phyloP scores from a whole-genome alignment of 441 rosid species.

The Macaranga tanarius region DNA sequence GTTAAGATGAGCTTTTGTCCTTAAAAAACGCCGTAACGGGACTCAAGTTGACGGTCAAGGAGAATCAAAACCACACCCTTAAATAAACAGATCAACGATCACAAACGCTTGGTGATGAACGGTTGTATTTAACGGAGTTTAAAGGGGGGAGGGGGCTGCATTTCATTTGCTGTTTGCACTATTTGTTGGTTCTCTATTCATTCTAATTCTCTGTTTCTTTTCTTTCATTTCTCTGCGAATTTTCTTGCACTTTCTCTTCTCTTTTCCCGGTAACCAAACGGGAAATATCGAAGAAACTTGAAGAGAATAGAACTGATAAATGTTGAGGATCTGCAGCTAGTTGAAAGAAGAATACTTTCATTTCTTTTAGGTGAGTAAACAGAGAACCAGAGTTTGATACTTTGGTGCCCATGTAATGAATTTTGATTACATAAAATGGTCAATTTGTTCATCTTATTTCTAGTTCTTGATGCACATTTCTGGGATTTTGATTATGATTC shows the following conservation, averaged over 20 bases:
- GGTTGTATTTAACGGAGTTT: conserved; percentile 27
- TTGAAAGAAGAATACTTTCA: conserved; percentile 11
- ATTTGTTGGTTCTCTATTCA: conserved; percentile 17
- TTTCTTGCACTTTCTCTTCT: conserved; percentile 34
- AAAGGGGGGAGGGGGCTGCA: conserved; percentile 20
- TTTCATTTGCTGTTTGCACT: conserved; percentile 30
- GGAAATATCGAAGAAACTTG: conserved; percentile 1
- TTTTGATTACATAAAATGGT: conserved; percentile 1
- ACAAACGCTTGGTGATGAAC: conserved; percentile 14
- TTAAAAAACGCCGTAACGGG: conserved; percentile 23
- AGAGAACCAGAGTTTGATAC: conserved; percentile 10
- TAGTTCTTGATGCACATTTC: conserved; percentile 21
- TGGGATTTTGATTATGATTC: conserved; percentile 10
- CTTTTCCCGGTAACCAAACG: conserved; percentile 38
- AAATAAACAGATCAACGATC: conserved; percentile 32
- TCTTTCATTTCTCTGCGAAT: conserved; percentile 33
- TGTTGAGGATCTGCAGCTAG: conserved; percentile 35
- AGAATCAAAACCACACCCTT: conserved; percentile 21
- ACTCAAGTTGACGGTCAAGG: conserved; percentile 26
- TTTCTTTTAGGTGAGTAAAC: conserved; percentile 28
- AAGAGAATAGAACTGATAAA: conserved; percentile 22
- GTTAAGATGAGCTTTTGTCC: too few species aligned
- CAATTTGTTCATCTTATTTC: conserved; percentile 6
- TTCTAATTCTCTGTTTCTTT: conserved; percentile 9
- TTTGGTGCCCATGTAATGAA: not conserved